Evolutionary conservation across 345 rosid genomes (phyloP).

Genomic region (Salix dunnii): DNA sequence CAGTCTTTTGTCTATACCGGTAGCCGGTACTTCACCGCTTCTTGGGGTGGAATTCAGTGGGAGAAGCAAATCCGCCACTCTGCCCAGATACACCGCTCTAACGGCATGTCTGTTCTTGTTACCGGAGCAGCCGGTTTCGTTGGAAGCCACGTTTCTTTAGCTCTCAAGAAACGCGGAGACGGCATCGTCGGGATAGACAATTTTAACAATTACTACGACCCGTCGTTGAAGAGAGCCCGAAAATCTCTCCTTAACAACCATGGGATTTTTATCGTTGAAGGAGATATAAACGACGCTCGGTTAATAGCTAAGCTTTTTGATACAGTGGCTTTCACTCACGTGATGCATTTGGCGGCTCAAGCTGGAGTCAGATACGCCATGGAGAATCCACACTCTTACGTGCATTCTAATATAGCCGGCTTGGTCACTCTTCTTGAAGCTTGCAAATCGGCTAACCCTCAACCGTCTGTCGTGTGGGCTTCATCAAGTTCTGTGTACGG

Average conservation of each 20-base stretch:
- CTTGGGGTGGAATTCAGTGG: conserved; percentile 33
- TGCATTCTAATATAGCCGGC: conserved; percentile 32
- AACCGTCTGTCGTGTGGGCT: conserved; percentile 39
- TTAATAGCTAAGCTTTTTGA: conserved; percentile 31
- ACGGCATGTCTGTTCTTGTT: conserved; percentile 30
- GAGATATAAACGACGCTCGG: conserved; percentile 31
- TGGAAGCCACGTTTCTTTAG: conserved; percentile 36
- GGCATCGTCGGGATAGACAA: conserved; percentile 40
- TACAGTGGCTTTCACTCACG: conserved; percentile 33
- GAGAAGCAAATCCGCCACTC: conserved; percentile 28
- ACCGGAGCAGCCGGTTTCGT: conserved; percentile 43
- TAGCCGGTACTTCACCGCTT: conserved; percentile 29
- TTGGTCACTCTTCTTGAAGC: conserved; percentile 27
- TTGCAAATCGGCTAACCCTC: conserved; percentile 30
- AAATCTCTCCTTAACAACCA: conserved; percentile 17
- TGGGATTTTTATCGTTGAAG: conserved; percentile 29
- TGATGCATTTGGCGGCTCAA: conserved; percentile 42
- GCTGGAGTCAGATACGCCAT: conserved; percentile 43
- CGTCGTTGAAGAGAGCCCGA: conserved; percentile 29
- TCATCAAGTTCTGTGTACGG: conserved; percentile 40
- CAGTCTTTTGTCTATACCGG: conserved; percentile 72
- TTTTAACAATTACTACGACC: conserved; percentile 31
- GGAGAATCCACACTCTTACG: conserved; percentile 36
- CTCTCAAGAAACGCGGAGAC: conserved; percentile 36
- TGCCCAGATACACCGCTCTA: conserved; percentile 18